phyloP scores from a whole-genome alignment of 345 rosid species.

The Eucalyptus pauciflora region DNA sequence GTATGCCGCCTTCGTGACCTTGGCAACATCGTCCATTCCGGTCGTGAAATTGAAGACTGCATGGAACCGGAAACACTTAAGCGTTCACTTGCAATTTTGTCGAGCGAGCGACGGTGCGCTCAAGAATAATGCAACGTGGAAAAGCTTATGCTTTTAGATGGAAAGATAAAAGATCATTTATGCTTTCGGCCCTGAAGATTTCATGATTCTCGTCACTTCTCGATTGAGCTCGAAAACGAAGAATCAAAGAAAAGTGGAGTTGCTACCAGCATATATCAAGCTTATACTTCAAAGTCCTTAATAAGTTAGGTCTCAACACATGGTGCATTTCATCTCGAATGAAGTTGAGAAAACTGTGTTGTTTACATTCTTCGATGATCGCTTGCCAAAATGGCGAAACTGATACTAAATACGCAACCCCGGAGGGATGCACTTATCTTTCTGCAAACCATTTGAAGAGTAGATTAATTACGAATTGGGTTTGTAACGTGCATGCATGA shows the following conservation, averaged over 20 bases:
- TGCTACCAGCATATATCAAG: neutral
- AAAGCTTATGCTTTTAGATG: neutral
- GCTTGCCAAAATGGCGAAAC: too few relatives aligned
- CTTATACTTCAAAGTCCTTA: neutral
- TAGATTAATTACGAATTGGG: neutral
- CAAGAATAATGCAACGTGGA: neutral
- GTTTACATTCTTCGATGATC: neutral
- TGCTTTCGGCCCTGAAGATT: neutral
- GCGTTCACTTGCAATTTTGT: neutral
- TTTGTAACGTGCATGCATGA: neutral
- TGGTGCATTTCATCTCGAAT: neutral
- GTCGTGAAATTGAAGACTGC: conserved; percentile 27
- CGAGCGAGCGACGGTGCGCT: neutral
- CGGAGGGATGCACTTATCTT: neutral
- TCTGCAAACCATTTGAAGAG: neutral
- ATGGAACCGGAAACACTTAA: neutral
- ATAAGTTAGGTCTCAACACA: neutral
- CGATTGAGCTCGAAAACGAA: neutral
- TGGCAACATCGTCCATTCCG: conserved; percentile 30
- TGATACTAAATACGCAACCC: too few relatives aligned
- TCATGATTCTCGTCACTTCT: neutral
- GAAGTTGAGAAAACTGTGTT: neutral
- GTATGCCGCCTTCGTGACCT: conserved; percentile 19
- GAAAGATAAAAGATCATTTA: neutral
- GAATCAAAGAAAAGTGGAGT: neutral